A percentile compares a stretch with the other conserved stretches of the same genome.
Conservation (phyloP, 2,329 filamentous ascomycete genomes). For the Plectosphaerella sp. region DNA sequence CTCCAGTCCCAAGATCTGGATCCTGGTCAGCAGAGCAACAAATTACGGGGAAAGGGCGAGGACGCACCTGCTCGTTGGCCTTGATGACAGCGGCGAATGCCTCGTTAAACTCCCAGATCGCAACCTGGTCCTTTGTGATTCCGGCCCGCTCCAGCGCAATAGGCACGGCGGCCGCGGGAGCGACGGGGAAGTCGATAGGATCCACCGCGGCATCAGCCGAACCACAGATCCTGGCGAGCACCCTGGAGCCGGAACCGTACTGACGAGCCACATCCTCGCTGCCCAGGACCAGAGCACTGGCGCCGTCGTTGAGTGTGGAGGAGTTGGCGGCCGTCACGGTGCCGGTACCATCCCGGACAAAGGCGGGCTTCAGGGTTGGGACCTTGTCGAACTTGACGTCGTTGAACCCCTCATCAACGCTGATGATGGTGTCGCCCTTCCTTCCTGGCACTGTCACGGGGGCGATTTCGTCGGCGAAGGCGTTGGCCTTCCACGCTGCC, state of each 20-base stretch:
- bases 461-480: conserved; percentile 85
- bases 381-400: conserved; percentile 87
- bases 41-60: neutral
- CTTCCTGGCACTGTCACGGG: conserved; percentile 79
- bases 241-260: conserved; percentile 72
- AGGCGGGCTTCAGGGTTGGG: conserved; percentile 82
- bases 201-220: conserved; percentile 89
- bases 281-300: conserved; percentile 80
- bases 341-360: conserved; percentile 77
- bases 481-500: conserved; percentile 76
- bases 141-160: conserved; percentile 84
- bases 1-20: conserved; percentile 72
- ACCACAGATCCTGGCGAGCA: conserved; percentile 81
- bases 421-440: conserved; percentile 77
- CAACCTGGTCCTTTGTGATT: conserved; percentile 85
- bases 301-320: conserved; percentile 91
- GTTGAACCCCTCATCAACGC: conserved; percentile 83
- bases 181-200: conserved; percentile 89
- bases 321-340: conserved; percentile 94
- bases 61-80: conserved; percentile 75
- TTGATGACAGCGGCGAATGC: conserved; percentile 95
- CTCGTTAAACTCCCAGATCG: conserved; percentile 98
- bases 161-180: conserved; percentile 87
- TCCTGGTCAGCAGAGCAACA: conserved; percentile 6
- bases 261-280: conserved; percentile 76